Base-by-base conservation (phyloP, 2,329 filamentous ascomycete genomes). In the Fusarium longipes region DNA sequence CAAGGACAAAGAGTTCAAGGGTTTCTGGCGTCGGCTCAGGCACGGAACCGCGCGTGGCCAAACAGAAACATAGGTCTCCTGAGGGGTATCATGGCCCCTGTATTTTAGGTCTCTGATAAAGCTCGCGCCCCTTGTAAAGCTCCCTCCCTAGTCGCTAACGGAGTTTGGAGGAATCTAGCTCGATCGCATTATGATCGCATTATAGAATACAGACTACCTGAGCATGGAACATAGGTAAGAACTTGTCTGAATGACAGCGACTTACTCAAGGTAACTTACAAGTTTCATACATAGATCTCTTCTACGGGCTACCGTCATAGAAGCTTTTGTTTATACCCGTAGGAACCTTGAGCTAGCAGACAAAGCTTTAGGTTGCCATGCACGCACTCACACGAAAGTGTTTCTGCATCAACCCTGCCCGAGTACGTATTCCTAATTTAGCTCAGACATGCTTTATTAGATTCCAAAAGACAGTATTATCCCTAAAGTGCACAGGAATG, bases 1-100 rank as follows among this genome's bases (percentile, higher is more conserved):
- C 42, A 61, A 45, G 32, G 39, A 63, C 43, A 60, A 38, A 51
- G 44, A 52, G 44, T 38, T 60, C 25, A 24, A 53, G 47, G 32
- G 36, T 43, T 45, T 40, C n/a, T 35, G 44, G 44, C 24, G 48
- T 32, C 18, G 15, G 27, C 38, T 33, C 33, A 32, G 38, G 49
- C 27, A 32, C 38, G 47, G 44, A 35, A 48, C 44, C 44, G 30
- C 33, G 33, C 24, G 32, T 39, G 47, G 47, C 47, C 35, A 48
- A 35, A 22, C 22, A 48, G 22, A 30, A 24, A 48, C 17, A n/a
- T n/a, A n/a, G n/a, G 27, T 32, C 44, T 48, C 44, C 18, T 51
- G 25, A 15, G 27, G 20, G 29, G 29, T 33, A 12, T n/a, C 33
- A 24, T 18, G 24, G 39, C 33, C 55, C 55, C 57, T 44, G 57